Percentiles rank a stretch among this genome's conserved stretches.
phyloP scores from a whole-genome alignment of 2,329 filamentous ascomycete genomes.

The Cercospora janseana region DNA sequence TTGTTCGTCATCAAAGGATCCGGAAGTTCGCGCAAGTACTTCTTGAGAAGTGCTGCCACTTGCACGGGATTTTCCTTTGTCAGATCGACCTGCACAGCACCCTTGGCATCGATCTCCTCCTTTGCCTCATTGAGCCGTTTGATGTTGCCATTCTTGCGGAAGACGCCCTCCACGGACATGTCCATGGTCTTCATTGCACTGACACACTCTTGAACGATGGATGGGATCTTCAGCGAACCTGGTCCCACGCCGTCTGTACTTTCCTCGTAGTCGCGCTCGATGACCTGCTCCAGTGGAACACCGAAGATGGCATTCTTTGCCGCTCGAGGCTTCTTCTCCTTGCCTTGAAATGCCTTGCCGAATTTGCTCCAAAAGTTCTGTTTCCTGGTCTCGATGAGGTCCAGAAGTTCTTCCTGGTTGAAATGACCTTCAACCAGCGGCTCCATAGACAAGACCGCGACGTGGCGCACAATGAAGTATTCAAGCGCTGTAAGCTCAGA shows the following conservation, averaged over 20 bases:
- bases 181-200: conserved; percentile 98
- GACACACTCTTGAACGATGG: conserved; percentile 91
- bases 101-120: conserved; percentile 80
- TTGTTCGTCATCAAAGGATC: conserved; percentile 95
- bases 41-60: conserved; percentile 88
- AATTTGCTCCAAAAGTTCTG: conserved; percentile 98
- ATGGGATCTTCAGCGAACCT: conserved; percentile 82
- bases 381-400: conserved; percentile 89
- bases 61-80: conserved; percentile 89
- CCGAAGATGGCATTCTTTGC: conserved; percentile 95
- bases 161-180: conserved; percentile 96
- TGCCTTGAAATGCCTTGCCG: conserved; percentile 73
- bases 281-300: conserved; percentile 79
- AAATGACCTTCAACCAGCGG: conserved; percentile 87
- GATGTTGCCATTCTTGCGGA: conserved; percentile 99
- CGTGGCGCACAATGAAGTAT: conserved; percentile 94
- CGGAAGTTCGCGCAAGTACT: conserved; percentile 89
- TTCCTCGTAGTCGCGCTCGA: conserved; percentile 91
- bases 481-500: conserved; percentile 92
- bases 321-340: conserved; percentile 69
- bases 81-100: conserved; percentile 80
- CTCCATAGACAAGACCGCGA: conserved; percentile 93
- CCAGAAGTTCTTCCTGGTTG: conserved; percentile 86
- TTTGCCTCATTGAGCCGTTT: conserved; percentile 84
- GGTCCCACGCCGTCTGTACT: conserved; percentile 97